Percentiles rank a stretch among this genome's conserved stretches.
phyloP scores from a whole-genome alignment of 2,329 filamentous ascomycete species.

The Epichloe elymi region DNA sequence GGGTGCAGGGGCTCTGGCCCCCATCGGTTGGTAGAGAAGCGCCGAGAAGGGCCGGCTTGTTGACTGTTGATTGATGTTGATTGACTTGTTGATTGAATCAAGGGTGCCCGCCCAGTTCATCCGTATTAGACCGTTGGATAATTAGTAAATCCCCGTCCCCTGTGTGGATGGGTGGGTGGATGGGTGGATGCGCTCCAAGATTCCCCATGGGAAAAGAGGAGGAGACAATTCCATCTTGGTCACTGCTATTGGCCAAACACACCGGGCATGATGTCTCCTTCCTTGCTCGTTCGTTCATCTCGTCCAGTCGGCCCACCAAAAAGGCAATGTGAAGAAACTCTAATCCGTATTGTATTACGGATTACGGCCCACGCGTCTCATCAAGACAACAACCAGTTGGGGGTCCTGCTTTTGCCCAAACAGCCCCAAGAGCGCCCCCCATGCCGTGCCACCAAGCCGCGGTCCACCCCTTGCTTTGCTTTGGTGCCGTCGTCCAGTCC shows the following conservation, averaged over 20 bases:
- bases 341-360: neutral
- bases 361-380: neutral
- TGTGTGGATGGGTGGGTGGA: no score
- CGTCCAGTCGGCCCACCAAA: neutral
- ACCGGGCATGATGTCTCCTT: neutral
- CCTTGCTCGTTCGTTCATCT: neutral
- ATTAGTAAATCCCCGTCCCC: no score
- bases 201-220: neutral
- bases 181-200: neutral
- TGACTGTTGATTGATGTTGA: neutral
- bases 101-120: neutral
- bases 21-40: conserved; percentile 16
- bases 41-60: conserved; percentile 21
- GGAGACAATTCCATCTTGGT: neutral
- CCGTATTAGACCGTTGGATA: neutral
- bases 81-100: neutral
- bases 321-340: neutral
- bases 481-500: neutral
- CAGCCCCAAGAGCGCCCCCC: neutral
- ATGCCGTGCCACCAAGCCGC: neutral
- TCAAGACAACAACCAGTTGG: neutral
- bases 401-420: no score
- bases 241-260: no score
- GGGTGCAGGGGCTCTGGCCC: conserved; percentile 5
- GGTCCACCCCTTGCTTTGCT: neutral